phyloP scores from a whole-genome alignment of 2,329 filamentous ascomycete species.

The Diaporthe sp. region DNA sequence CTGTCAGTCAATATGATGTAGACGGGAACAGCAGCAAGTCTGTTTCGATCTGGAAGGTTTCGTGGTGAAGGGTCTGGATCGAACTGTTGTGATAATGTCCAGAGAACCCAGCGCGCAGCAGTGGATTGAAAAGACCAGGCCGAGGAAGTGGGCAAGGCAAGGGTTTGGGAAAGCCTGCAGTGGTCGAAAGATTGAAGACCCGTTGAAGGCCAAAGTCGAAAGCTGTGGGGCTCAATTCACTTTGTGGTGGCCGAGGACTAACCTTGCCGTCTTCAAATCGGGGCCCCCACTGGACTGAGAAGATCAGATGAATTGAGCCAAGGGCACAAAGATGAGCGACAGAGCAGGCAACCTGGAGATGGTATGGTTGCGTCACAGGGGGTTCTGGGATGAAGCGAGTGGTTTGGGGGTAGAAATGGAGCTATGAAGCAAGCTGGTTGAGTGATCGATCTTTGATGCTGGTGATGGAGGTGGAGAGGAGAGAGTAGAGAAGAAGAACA shows the following conservation, averaged over 20 bases:
- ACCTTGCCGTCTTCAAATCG: slow-evolving; percentile 30
- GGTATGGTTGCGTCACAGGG: slow-evolving; percentile 38
- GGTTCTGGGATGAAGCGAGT: slow-evolving; percentile 65
- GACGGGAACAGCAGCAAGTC: background rate
- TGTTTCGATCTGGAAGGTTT: background rate
- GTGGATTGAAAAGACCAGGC: background rate
- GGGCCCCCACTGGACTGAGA: slow-evolving; percentile 5
- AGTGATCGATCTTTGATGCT: slow-evolving; percentile 55
- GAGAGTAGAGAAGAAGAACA: slow-evolving; percentile 24
- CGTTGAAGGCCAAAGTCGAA: background rate
- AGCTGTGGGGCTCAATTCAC: background rate
- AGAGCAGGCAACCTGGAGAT: slow-evolving; percentile 30
- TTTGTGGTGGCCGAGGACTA: background rate
- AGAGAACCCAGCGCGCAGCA: background rate
- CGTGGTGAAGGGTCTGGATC: background rate
- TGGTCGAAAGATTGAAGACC: background rate
- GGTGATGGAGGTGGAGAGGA: slow-evolving; percentile 39
- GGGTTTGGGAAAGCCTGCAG: background rate
- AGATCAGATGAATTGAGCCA: slow-evolving; percentile 27
- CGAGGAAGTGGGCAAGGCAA: background rate
- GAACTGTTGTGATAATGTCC: background rate
- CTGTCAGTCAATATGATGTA: background rate
- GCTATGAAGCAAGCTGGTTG: slow-evolving; percentile 68
- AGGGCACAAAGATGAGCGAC: slow-evolving; percentile 24
- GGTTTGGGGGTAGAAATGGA: slow-evolving; percentile 61